Base-by-base conservation (phyloP, 306 rosid species). In the Luffa aegyptiaca region DNA sequence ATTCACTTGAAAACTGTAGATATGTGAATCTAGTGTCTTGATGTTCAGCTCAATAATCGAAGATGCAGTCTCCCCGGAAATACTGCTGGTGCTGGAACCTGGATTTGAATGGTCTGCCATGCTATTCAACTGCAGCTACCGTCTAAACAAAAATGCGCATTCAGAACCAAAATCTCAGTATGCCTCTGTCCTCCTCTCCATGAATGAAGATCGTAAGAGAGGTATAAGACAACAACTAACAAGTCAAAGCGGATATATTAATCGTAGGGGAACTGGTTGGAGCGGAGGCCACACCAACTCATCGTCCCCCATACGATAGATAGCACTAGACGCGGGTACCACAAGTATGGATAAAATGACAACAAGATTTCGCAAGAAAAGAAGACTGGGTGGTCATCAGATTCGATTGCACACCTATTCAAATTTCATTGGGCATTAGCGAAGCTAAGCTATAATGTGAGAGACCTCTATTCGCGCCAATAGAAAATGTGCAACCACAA, bases 1-100 rank as follows among this genome's bases (percentile, higher is more conserved):
- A 55, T 90, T 85, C 83, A 93, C 96, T 86, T 89, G 89, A 83
- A 96, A 93, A 83, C 82, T 88, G 84, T 82, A 90, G 81, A 88
- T 85, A 78, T 85, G 87, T 66, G 99, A 96, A 75, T 96, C 96
- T 37, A 96, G 84, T 77, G 99, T 96, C 91, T 96, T 96, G 81
- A 96, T 86, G 79, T 93, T 96, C 81, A 96, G 93, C 82, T 91
- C 85, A 83, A 96, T 87, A 80, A 82, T 85, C 51, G 93, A 90
- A 87, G 89, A 92, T 39, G 91, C 88, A 79, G 82, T 51, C 70
- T 89, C 90, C 64, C 85, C 83, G 6, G 89, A 73, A 83, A 82
- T 52, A 69, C 70, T 86, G 84, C 88, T 79, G 62, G 84, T 35
- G 85, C 90, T 89, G 72, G 96, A 81, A 72, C 91, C 94, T 86